Evolutionary conservation across 2,329 filamentous ascomycete species (phyloP).

Genomic region (Fusarium sp.): DNA sequence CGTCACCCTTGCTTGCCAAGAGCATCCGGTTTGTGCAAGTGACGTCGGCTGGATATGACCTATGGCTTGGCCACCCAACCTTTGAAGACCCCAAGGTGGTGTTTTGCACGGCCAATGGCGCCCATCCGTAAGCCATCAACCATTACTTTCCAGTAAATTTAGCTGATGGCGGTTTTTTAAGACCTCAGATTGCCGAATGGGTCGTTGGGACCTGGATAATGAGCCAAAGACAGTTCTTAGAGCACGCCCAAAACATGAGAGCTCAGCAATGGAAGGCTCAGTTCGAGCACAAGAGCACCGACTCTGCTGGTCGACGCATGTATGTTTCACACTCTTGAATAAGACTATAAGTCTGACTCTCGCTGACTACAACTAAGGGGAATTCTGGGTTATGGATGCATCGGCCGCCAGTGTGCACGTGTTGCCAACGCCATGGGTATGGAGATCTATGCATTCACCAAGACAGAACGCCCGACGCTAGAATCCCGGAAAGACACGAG

Average conservation of each 20-base stretch:
- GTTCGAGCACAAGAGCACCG: constrained; percentile 1
- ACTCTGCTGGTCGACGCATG: constrained; percentile 2
- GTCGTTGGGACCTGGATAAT: constrained; percentile 8
- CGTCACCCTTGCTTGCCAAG: background rate
- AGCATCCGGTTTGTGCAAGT: background rate
- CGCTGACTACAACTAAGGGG: background rate
- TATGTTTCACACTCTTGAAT: background rate
- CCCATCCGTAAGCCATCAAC: background rate
- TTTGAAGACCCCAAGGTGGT: background rate
- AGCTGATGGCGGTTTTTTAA: background rate
- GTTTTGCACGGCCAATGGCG: constrained; percentile 1
- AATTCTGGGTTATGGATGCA: constrained; percentile 59
- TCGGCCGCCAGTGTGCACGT: constrained; percentile 60
- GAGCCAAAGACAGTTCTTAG: constrained; percentile 2
- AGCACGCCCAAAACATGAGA: background rate
- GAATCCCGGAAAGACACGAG: constrained; percentile 60
- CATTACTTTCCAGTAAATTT: too few species aligned
- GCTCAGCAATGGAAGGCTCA: background rate
- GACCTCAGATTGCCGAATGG: constrained; percentile 5
- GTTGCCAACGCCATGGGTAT: constrained; percentile 75
- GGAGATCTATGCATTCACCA: constrained; percentile 78
- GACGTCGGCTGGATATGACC: background rate
- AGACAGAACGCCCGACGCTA: constrained; percentile 70
- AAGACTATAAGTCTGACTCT: background rate
- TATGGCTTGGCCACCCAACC: background rate